phyloP scores from a whole-genome alignment of 2,329 filamentous ascomycete species.

The Phialemoniopsis sp. region DNA sequence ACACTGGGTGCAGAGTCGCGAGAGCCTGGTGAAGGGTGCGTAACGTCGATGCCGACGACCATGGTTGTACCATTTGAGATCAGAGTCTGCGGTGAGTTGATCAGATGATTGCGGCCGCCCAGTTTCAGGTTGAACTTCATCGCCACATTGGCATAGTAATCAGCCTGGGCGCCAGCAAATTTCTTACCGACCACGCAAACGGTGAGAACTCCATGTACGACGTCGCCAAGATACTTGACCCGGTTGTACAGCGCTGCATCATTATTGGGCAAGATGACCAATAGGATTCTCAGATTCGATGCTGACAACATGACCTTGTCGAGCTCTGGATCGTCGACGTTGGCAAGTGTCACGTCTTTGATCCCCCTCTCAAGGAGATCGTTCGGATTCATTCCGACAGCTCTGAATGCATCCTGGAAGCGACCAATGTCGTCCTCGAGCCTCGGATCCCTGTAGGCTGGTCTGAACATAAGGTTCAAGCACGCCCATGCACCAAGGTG shows the following conservation, averaged over 20 bases:
- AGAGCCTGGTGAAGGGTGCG: constrained; percentile 66
- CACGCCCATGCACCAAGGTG: no score
- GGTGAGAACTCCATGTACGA: constrained; percentile 52
- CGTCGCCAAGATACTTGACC: constrained; percentile 56
- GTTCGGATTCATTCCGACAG: no score
- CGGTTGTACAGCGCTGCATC: constrained; percentile 46
- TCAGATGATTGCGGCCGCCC: constrained; percentile 53
- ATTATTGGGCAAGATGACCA: constrained; percentile 40
- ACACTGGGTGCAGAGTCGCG: constrained; percentile 56
- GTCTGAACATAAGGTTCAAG: no score
- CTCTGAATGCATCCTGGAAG: no score
- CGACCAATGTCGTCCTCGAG: no score
- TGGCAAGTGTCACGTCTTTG: no score
- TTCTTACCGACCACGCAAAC: constrained; percentile 52
- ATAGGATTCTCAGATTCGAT: no score
- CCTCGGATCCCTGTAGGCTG: no score
- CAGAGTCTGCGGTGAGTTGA: constrained; percentile 44
- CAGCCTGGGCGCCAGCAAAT: constrained; percentile 26
- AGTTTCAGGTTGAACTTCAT: constrained; percentile 66
- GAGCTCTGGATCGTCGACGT: constrained; percentile 3
- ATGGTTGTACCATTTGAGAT: constrained; percentile 58
- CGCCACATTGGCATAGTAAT: constrained; percentile 50
- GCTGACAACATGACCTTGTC: no score
- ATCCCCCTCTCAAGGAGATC: no score
- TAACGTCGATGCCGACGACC: constrained; percentile 69